Evolutionary conservation across 179 eudicot species (phyloP).

Genomic region (Sideroxylon spinosum): DNA sequence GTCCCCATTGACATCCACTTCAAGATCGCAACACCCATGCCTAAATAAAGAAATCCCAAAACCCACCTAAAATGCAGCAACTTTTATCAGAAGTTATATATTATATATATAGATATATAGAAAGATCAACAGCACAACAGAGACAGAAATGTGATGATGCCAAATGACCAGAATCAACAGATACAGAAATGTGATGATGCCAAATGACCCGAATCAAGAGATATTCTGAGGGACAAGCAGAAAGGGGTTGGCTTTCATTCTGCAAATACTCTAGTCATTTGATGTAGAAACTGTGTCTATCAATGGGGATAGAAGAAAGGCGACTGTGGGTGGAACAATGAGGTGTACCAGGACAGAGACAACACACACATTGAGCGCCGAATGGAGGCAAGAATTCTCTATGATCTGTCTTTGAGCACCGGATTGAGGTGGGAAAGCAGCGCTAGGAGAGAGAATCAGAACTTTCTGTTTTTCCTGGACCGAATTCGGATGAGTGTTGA

Average conservation of each 20-base stretch:
- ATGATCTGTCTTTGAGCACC: too few species aligned
- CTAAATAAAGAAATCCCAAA: conserved; percentile 16
- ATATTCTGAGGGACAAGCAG: conserved; percentile 34
- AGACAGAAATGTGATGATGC: conserved; percentile 8
- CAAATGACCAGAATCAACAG: conserved; percentile 10
- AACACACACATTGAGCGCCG: not conserved
- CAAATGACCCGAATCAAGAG: conserved; percentile 8
- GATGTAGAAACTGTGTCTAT: conserved; percentile 5
- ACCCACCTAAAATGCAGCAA: conserved; percentile 32
- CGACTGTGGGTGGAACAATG: conserved; percentile 21
- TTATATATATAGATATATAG: not conserved
- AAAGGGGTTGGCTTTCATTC: conserved; percentile 25
- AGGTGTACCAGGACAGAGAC: conserved; percentile 4
- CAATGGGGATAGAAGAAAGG: conserved; percentile 22
- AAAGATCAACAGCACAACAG: not conserved
- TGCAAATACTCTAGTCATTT: conserved; percentile 20
- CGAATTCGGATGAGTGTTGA: too few species aligned
- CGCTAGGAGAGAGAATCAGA: too few species aligned
- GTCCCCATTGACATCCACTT: conserved; percentile 87
- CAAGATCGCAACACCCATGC: conserved; percentile 57
- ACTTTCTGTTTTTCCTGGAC: too few species aligned
- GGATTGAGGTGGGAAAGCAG: too few species aligned
- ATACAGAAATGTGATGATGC: conserved; percentile 18
- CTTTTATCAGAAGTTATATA: conserved; percentile 14
- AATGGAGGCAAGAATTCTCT: too few species aligned